Conservation (phyloP, 331 rosid species). For the Rosa hybrid region DNA sequence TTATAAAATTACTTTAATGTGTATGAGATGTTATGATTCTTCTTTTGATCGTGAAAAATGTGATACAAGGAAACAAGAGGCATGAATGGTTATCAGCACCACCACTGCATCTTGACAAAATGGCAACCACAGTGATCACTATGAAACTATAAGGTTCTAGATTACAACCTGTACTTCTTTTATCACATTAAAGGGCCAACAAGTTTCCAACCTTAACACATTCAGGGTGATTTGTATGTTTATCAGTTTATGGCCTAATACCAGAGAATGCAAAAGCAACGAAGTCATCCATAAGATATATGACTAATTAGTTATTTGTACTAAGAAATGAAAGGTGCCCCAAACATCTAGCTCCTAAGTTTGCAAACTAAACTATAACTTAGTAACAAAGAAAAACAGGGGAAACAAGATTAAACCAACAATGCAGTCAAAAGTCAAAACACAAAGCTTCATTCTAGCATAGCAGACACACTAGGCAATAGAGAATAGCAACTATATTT, state of each 20-base stretch:
- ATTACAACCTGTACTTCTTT: not conserved
- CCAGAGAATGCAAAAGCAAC: not conserved
- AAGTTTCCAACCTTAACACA: not conserved
- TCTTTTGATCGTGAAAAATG: not conserved
- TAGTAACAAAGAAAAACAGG: not conserved
- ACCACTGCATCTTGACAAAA: not conserved
- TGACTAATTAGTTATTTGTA: not conserved
- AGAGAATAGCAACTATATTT: not conserved
- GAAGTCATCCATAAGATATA: not conserved
- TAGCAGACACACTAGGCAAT: not conserved
- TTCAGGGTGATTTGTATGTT: not conserved
- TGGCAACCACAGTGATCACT: not conserved
- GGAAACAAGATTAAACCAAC: not conserved
- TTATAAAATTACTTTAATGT: not conserved
- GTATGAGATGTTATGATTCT: not conserved
- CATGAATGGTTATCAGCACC: not conserved
- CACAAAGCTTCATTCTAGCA: not conserved
- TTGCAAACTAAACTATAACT: constrained; percentile 7
- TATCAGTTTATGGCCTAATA: not conserved
- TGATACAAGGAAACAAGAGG: not conserved
- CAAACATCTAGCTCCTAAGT: constrained; percentile 12
- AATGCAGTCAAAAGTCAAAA: not conserved
- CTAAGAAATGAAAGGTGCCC: not conserved
- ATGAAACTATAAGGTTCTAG: not conserved
- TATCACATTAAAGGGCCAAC: not conserved